Percentiles rank a stretch among this genome's conserved stretches.
These are phyloP conservation scores for Oryza nivara DNA, from an alignment of 176 grass and related monocot species.

Conservation along the genomic window DNA sequence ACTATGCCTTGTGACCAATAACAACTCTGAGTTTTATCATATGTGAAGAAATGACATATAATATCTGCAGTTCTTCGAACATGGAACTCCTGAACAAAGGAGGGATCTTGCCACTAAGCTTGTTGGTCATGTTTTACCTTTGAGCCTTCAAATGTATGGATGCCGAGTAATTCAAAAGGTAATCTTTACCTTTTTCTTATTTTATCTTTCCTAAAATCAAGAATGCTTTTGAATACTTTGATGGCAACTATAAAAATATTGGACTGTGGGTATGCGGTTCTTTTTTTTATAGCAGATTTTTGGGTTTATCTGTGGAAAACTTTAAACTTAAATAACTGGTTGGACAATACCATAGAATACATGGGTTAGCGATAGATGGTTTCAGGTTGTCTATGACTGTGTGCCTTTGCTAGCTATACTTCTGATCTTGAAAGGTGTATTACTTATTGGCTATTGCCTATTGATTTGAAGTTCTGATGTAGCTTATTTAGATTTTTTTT, in stretches of 20 bases:
- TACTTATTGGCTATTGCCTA: not conserved
- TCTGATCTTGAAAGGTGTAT: not conserved
- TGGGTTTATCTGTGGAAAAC: not conserved
- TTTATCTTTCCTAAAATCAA: not conserved
- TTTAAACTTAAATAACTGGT: not conserved
- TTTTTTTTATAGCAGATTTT: constrained; percentile 25
- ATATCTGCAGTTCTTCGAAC: constrained; percentile 88
- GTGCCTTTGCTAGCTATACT: not conserved
- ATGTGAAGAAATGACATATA: constrained; percentile 25
- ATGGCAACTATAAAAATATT: constrained; percentile 1
- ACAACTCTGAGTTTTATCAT: not conserved
- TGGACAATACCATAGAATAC: not conserved
- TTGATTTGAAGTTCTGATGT: not conserved
- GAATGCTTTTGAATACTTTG: not conserved
- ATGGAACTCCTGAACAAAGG: constrained; percentile 82
- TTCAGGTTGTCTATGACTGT: not conserved
- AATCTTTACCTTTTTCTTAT: constrained; percentile 15
- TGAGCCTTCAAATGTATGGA: constrained; percentile 99
- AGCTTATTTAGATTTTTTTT: not conserved
- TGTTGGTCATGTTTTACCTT: constrained; percentile 78
- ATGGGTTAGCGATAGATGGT: not conserved
- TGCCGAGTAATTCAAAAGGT: constrained; percentile 99
- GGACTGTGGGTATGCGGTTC: not conserved
- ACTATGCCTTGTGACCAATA: constrained; percentile 14
- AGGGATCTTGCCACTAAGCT: constrained; percentile 92